Evolutionary conservation across 208 protist genomes (phyloP), one percentile per base, ranked within the genome.

Genomic region (Acanthamoeba polyphaga): DNA sequence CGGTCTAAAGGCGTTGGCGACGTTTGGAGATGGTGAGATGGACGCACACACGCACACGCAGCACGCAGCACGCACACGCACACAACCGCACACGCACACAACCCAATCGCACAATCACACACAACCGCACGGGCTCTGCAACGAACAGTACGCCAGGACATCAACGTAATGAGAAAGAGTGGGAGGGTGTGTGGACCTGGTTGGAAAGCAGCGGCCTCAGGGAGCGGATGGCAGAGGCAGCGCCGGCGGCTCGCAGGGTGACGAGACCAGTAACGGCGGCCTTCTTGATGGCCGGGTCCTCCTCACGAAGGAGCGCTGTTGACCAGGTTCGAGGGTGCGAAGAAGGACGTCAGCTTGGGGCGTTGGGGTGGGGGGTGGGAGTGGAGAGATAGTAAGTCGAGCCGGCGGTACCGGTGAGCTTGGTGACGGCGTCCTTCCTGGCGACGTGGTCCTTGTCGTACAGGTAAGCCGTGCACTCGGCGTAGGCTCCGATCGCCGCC

Each of bases 211-310:
- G 38, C 72, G 72, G 72, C 32, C 72, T 38, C 72, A 80, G 12
- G 34, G 72, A 80, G 38, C 72, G 72, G 72, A 80, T 19, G 72
- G 38, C 38, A 15, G 34, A 2, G 72, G 72, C 72, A 29, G 72
- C 72, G 38, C 32, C 32, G 13, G 72, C 17, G 9, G 72, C 72
- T 10, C 22, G 10, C 32, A 80, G 72, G 22, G 72, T 80, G 72
- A 80, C 72, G 34, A 80, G 72, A 19, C 34, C 72, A 46, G 72
- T 43, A 6, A 49, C 32, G 15, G 72, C 72, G 24, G 72, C 72
- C 72, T 80, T 80, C 34, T 80, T 80, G 38, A 80, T 80, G 72
- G 32, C 72, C 38, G 72, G 72, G 22, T 80, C 72, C 38, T 80
- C 72, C 72, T 80, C 72, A 6, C 72, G 72, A 15, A 80, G 17